Evolutionary conservation across 345 rosid species (phyloP), one percentile per base, ranked within the genome.

Genomic region (Brassica incana): DNA sequence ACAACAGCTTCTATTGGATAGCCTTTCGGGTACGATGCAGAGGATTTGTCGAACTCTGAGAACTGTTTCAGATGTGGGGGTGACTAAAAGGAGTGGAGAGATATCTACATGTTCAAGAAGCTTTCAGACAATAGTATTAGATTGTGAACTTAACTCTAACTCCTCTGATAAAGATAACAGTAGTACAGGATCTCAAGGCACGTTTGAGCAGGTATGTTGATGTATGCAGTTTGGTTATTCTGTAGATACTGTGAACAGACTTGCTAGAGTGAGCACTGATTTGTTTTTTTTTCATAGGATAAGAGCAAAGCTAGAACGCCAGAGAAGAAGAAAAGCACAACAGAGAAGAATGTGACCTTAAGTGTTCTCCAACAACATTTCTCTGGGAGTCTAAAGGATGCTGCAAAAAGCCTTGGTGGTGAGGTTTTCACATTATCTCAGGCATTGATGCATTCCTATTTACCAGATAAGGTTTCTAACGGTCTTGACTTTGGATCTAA

Each of bases 321-420:
- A 14, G 94, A 91, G 83, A 95, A 92, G 83, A 92, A 91, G 87
- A 87, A 82, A 85, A 90, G 82, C 84, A 85, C 90, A 11, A 84
- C 90, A 1, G 99, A 92, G 89, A 95, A 91, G 83, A 89, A 80
- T 81, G 97, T 92, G 81, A 95, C 90, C 88, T 82, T 92, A 86
- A 85, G 90, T 73, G 88, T 86, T 84, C 98, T 94, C 75, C 95
- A 88, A 83, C 97, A 90, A 74, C 87, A 92, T 76, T 94, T 94
- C 76, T 86, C 97, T 23, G 97, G 95, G 77, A 94, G 97, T 84
- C 89, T 94, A 69, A 94, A 94, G 86, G 93, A 90, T 86, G 97
- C 98, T 81, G 97, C 98, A 43, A 94, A 90, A 85, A 87, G 90
- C 87, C 89, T 94, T 83, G 98, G 98, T 25, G 97, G 98, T 94